phyloP scores from a whole-genome alignment of 2,329 filamentous ascomycete species.

The Decorospora gaudefroyi region DNA sequence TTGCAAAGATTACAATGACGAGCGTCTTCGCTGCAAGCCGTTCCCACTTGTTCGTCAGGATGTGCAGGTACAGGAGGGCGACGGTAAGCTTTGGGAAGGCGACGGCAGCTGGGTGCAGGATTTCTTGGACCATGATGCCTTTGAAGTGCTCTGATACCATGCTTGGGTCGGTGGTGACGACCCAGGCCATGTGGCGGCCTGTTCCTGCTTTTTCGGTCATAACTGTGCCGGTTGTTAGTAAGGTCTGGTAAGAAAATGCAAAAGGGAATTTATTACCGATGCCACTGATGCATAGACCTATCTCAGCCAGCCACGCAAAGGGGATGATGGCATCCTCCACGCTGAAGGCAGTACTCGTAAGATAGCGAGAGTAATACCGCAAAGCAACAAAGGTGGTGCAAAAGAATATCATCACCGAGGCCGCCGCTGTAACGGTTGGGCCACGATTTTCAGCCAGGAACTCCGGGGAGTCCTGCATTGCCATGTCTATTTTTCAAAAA shows the following conservation, averaged over 20 bases:
- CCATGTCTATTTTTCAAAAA: conserved; percentile 7
- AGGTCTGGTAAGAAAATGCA: neutral
- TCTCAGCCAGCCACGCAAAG: conserved; percentile 29
- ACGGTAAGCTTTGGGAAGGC: conserved; percentile 37
- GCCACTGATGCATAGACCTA: conserved; percentile 26
- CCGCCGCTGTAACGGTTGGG: conserved; percentile 19
- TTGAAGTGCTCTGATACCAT: conserved; percentile 28
- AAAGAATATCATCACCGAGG: conserved; percentile 25
- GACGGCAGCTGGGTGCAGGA: conserved; percentile 33
- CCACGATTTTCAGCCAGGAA: conserved; percentile 26
- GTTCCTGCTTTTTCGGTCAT: conserved; percentile 32
- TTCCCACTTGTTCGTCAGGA: conserved; percentile 34
- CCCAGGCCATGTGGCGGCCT: conserved; percentile 29
- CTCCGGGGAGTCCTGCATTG: conserved; percentile 3
- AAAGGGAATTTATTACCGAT: conserved; percentile 22
- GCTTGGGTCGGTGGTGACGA: conserved; percentile 18
- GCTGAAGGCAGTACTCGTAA: conserved; percentile 21
- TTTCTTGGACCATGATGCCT: conserved; percentile 32
- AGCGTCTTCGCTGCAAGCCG: conserved; percentile 26
- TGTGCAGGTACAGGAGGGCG: conserved; percentile 29
- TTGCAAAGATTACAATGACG: conserved; percentile 23
- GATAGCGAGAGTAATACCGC: conserved; percentile 29
- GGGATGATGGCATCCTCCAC: conserved; percentile 29
- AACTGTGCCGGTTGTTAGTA: conserved; percentile 12
- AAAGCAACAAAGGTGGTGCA: conserved; percentile 28